phyloP scores from a whole-genome alignment of 2,329 filamentous ascomycete genomes.

The Zasmidium citrigriseum region DNA sequence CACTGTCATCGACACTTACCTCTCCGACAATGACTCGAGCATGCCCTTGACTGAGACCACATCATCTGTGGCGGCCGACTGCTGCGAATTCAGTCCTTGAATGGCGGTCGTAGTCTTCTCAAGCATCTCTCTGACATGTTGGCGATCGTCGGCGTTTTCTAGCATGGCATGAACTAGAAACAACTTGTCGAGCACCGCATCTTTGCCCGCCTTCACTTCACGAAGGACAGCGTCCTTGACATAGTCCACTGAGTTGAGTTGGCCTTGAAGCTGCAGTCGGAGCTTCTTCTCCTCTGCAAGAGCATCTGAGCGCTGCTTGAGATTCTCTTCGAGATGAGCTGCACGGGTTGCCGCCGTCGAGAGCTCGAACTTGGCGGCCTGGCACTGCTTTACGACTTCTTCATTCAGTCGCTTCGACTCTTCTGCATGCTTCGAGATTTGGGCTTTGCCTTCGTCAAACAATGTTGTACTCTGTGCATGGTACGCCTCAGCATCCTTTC shows the following conservation, averaged over 20 bases:
- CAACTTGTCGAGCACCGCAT: conserved; percentile 27
- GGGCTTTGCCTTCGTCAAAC: conserved; percentile 12
- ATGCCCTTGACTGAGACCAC: conserved; percentile 21
- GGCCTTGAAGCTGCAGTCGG: conserved; percentile 24
- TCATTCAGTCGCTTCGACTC: conserved; percentile 17
- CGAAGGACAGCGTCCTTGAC: conserved; percentile 11
- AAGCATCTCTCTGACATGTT: conserved; percentile 14
- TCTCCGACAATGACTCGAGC: conserved; percentile 20
- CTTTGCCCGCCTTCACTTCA: conserved; percentile 16
- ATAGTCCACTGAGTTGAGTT: conserved; percentile 11
- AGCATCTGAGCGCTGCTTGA: conserved; percentile 21
- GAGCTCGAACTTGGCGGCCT: conserved; percentile 21
- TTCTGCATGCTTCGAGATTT: conserved; percentile 13
- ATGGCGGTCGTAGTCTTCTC: conserved; percentile 21
- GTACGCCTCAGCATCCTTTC: conserved; percentile 8
- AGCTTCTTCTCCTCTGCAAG: conserved; percentile 28
- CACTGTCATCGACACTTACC: conserved; percentile 9
- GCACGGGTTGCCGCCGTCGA: conserved; percentile 7
- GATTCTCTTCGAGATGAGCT: conserved; percentile 23
- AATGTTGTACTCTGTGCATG: conserved; percentile 16
- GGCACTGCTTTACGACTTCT: conserved; percentile 20
- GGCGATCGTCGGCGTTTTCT: conserved; percentile 7
- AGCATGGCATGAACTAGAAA: conserved; percentile 21
- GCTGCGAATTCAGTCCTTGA: conserved; percentile 20
- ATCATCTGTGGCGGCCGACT: conserved; percentile 18